Evolutionary conservation across 805 yeast species (phyloP).

Genomic region (Limtongia smithiae): DNA sequence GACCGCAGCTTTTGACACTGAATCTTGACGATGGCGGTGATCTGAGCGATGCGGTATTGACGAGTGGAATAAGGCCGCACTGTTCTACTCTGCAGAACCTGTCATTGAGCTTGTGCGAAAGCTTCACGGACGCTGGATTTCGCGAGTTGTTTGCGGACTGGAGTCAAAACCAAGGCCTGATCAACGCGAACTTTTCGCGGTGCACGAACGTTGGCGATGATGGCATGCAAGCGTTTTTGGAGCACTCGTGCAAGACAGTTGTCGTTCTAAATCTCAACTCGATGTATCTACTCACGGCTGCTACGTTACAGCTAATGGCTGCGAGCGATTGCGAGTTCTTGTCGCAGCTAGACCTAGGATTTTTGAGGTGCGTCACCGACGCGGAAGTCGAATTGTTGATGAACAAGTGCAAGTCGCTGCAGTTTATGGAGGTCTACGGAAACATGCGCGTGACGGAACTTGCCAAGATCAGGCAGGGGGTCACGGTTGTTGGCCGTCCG

Average conservation of each 20-base stretch:
- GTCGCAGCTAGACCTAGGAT: slow-evolving; percentile 70
- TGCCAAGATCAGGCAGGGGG: slow-evolving; percentile 50
- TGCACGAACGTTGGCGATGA: slow-evolving; percentile 64
- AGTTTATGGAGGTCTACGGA: slow-evolving; percentile 50
- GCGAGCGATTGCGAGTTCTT: slow-evolving; percentile 50
- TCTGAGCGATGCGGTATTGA: slow-evolving; percentile 56
- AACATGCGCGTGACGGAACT: slow-evolving; percentile 61
- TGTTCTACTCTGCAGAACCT: slow-evolving; percentile 55
- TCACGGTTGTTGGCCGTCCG: slow-evolving; percentile 71
- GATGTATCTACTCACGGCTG: slow-evolving; percentile 51
- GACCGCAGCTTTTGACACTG: slow-evolving; percentile 56
- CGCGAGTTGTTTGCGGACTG: slow-evolving; percentile 56
- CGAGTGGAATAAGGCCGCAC: slow-evolving; percentile 57
- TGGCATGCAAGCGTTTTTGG: slow-evolving; percentile 55
- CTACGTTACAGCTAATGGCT: slow-evolving; percentile 33
- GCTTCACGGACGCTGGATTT: slow-evolving; percentile 67
- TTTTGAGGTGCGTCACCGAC: slow-evolving; percentile 74
- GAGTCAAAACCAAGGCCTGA: slow-evolving; percentile 50
- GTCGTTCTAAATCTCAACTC: slow-evolving; percentile 74
- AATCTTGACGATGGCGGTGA: slow-evolving; percentile 69
- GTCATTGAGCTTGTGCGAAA: slow-evolving; percentile 57
- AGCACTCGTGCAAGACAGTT: slow-evolving; percentile 62
- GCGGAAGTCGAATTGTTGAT: slow-evolving; percentile 56
- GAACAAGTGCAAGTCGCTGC: slow-evolving; percentile 56
- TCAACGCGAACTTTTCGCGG: slow-evolving; percentile 57